phyloP scores from a whole-genome alignment of 1,139 yeast species.

The Kazachstania sp. region DNA sequence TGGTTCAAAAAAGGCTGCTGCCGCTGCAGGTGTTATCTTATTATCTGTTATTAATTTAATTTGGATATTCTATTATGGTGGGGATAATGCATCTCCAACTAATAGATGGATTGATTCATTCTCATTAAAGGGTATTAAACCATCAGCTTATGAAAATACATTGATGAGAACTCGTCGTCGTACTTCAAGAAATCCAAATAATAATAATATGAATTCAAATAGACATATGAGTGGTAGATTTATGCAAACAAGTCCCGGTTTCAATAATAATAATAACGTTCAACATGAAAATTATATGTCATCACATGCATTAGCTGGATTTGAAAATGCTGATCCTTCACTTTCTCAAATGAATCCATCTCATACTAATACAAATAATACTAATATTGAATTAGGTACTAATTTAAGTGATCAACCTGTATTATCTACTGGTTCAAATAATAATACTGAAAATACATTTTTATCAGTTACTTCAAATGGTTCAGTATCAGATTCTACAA shows the following conservation, averaged over 20 bases:
- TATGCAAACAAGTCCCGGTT: slow-evolving; percentile 1
- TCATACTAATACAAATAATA: background rate
- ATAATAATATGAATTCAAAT: background rate
- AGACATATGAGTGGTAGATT: background rate
- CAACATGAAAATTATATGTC: slow-evolving; percentile 28
- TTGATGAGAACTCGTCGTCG: slow-evolving; percentile 21
- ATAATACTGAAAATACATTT: slow-evolving; percentile 20
- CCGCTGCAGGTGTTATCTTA: slow-evolving; percentile 87
- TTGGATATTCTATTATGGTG: slow-evolving; percentile 84
- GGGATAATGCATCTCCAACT: slow-evolving; percentile 69
- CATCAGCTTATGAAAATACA: slow-evolving; percentile 28
- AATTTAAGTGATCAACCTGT: slow-evolving; percentile 1
- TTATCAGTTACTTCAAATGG: slow-evolving; percentile 31
- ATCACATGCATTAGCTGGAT: slow-evolving; percentile 34
- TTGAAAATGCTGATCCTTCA: slow-evolving; percentile 30
- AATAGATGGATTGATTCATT: slow-evolving; percentile 82
- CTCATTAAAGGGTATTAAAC: slow-evolving; percentile 37
- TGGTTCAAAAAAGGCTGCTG: slow-evolving; percentile 64
- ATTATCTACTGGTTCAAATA: slow-evolving; percentile 2
- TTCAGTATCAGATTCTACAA: slow-evolving; percentile 28
- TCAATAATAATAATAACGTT: background rate
- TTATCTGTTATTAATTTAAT: slow-evolving; percentile 67
- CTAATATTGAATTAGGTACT: background rate
- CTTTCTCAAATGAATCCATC: slow-evolving; percentile 1
- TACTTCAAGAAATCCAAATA: slow-evolving; percentile 2